phyloP scores from a whole-genome alignment of 129 eudicot species.

The Deinandra increscens region DNA sequence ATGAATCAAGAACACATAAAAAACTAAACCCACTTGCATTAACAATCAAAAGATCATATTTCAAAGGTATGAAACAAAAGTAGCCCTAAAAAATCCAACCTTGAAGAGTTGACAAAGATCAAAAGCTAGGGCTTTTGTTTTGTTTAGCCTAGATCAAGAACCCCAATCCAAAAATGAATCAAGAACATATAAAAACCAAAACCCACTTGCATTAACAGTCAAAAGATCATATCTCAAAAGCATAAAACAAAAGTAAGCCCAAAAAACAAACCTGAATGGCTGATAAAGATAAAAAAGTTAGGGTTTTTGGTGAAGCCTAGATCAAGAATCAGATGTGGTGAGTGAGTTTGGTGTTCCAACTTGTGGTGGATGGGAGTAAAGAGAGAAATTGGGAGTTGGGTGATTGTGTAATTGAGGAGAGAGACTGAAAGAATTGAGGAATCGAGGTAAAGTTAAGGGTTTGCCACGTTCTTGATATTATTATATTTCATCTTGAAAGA shows the following conservation, averaged over 20 bases:
- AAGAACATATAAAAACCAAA: conserved; percentile 15
- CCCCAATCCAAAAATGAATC: not conserved
- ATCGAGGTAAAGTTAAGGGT: conserved; percentile 58
- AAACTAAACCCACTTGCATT: conserved; percentile 45
- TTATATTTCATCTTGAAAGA: conserved; percentile 27
- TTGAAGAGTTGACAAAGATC: not conserved
- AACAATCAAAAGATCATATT: conserved; percentile 43
- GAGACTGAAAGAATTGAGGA: conserved; percentile 31
- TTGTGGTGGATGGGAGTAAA: conserved; percentile 34
- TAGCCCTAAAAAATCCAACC: conserved; percentile 26
- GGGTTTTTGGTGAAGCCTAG: conserved; percentile 34
- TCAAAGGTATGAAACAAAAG: conserved; percentile 21
- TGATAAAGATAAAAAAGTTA: conserved; percentile 51
- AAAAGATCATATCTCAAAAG: conserved; percentile 29
- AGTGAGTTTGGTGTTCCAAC: conserved; percentile 28
- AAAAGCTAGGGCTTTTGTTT: not conserved
- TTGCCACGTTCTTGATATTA: conserved; percentile 56
- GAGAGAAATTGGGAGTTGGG: conserved; percentile 42
- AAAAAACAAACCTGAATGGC: conserved; percentile 34
- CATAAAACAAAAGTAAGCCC: not conserved
- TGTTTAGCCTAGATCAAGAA: conserved; percentile 50
- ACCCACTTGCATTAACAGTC: conserved; percentile 51
- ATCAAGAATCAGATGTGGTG: conserved; percentile 11
- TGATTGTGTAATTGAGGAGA: conserved; percentile 35
- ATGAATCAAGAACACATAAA: not conserved